Evolutionary conservation across 768 basidiomycete genomes (phyloP).

Genomic region (Phlebiopsis flavidoalba): DNA sequence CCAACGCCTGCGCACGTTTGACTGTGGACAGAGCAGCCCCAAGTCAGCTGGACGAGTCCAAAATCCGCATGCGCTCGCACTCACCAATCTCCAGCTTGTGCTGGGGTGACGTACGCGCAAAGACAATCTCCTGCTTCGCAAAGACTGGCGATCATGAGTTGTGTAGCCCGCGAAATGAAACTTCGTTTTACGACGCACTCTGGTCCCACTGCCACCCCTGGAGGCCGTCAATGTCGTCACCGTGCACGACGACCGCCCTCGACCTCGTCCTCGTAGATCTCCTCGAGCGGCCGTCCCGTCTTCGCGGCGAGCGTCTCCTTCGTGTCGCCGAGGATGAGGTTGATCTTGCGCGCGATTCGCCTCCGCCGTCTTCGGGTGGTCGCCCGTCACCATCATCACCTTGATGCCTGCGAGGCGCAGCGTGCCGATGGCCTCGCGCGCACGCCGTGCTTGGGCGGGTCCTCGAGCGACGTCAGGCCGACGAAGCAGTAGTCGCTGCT

Average conservation of each 20-base stretch:
- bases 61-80: constrained; percentile 12
- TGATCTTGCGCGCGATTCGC: constrained; percentile 72
- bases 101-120: constrained; percentile 66
- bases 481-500: constrained; percentile 55
- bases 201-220: constrained; percentile 76
- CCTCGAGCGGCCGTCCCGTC: constrained; percentile 47
- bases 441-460: constrained; percentile 68
- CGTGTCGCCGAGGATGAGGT: constrained; percentile 62
- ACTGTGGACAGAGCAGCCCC: constrained; percentile 33
- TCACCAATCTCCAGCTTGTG: constrained; percentile 70
- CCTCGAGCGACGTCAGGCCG: constrained; percentile 62
- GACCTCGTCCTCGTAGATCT: constrained; percentile 66
- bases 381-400: constrained; percentile 75
- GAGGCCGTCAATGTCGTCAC: constrained; percentile 59
- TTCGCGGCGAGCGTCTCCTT: constrained; percentile 54
- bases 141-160: constrained; percentile 41
- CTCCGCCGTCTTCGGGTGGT: constrained; percentile 71
- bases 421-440: constrained; percentile 66
- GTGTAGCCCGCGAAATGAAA: not conserved
- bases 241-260: constrained; percentile 62
- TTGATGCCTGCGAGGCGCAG: constrained; percentile 68
- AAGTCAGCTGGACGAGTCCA: not conserved
- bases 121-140: constrained; percentile 63
- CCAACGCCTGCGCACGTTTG: constrained; percentile 65
- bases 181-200: constrained; percentile 32